Base-by-base conservation (phyloP, 176 grass and related monocot species). In the Triticum urartu region DNA sequence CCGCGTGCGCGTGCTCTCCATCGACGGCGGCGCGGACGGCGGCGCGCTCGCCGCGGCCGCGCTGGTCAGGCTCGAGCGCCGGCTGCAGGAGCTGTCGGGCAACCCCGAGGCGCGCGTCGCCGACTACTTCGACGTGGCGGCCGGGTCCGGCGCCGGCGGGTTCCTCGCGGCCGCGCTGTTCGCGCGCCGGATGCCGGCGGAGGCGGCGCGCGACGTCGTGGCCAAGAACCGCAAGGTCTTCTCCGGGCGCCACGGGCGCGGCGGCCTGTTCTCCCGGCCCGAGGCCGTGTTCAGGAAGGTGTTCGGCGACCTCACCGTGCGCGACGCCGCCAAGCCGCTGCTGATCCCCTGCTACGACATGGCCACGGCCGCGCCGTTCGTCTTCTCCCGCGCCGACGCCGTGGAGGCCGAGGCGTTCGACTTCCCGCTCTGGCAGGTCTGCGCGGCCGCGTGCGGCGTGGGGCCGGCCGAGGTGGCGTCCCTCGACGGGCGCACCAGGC, bases 351-450 rank as follows among this genome's bases (percentile, higher is more conserved):
- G 95, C 84, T 97, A 95, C 79, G 92, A 97, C 78, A 83, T 90
- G 69, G 84, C 80, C 14, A 90, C 50, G 1, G 84, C 81, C 14
- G 84, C 92, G 77, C 92, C 95, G 38, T 97, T 95, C 78, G 95
- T 97, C 1, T 95, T 97, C 92, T 95, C 95, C 58, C 95, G 95
- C 50, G 95, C 91, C 69, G 95, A 98, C 79, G 95, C 95, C 72
- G 95, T 95, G 1, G 95, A 98, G 87, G 87, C 90, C 4, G 91
- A 98, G 34, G 87, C 89, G 68, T 98, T 94, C 87, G 93, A 98
- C 90, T 98, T 98, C 86, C 90, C 84, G 43, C 79, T 98, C 21
- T 92, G 89, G 68, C 87, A 95, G 74, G 91, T 98, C 22, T 95
- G 95, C 75, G 93, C 93, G 1, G 87, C 91, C 3, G 50, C 79